Evolutionary conservation across 208 protist genomes (phyloP).

Genomic region (Perkinsela sp.): DNA sequence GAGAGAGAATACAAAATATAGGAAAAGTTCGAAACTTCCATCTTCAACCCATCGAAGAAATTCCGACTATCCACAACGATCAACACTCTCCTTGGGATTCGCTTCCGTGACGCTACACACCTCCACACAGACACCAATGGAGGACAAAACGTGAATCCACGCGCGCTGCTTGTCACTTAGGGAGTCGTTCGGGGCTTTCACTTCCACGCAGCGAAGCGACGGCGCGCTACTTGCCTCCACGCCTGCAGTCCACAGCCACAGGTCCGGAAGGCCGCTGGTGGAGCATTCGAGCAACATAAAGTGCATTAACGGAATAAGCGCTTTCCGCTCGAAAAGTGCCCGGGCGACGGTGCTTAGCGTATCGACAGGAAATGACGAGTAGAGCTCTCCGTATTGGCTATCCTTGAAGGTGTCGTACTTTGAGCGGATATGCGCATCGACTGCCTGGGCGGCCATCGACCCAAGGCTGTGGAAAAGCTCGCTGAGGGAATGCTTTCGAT

Average conservation of each 20-base stretch:
- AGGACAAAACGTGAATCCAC: neutral
- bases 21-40: no score
- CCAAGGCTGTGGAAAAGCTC: neutral
- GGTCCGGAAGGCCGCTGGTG: neutral
- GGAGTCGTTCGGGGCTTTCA: neutral
- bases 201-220: neutral
- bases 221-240: neutral
- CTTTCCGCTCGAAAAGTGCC: neutral
- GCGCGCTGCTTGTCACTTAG: neutral
- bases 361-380: neutral
- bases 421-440: neutral
- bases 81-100: neutral
- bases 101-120: neutral
- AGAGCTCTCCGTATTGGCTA: neutral
- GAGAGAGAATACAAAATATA: no score
- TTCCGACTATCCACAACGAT: no score
- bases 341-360: neutral
- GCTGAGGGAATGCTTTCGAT: neutral
- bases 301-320: neutral
- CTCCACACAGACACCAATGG: neutral
- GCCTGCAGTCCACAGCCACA: neutral
- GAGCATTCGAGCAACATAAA: neutral
- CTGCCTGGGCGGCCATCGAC: neutral
- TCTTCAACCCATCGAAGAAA: no score
- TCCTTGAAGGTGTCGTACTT: neutral